Conservation (phyloP, 352 stramenopile genomes). For the Pythium vanterpoolii region DNA sequence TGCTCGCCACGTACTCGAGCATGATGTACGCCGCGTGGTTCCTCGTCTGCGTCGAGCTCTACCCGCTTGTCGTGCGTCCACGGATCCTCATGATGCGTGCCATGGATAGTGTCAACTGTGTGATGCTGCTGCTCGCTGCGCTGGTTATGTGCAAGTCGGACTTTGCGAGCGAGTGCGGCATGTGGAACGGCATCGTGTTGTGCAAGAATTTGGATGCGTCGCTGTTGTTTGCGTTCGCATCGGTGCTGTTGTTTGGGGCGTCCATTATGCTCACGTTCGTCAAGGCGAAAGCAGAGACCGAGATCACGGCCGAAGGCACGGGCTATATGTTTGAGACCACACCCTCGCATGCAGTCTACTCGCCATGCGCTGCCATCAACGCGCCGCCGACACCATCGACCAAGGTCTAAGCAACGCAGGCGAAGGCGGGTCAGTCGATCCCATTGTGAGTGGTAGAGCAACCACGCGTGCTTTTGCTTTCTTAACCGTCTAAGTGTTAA, state of each 20-base stretch:
- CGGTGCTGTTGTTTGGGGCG: constrained; percentile 25
- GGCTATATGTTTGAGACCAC: constrained; percentile 22
- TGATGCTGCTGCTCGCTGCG: constrained; percentile 24
- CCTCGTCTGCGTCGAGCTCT: constrained; percentile 23
- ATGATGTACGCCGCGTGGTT: constrained; percentile 24
- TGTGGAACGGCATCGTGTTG: constrained; percentile 23
- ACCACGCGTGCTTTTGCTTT: too few relatives aligned
- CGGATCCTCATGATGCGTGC: constrained; percentile 23
- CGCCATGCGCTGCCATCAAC: constrained; percentile 5
- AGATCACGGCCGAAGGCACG: background rate
- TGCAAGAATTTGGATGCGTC: constrained; percentile 42
- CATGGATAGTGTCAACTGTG: constrained; percentile 18
- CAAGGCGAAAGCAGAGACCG: constrained; percentile 2
- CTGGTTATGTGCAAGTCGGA: constrained; percentile 14
- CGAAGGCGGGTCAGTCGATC: too few relatives aligned
- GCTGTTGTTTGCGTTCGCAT: constrained; percentile 33
- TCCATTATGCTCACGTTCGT: constrained; percentile 38
- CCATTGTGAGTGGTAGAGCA: too few relatives aligned
- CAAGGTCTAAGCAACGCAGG: constrained; percentile 27
- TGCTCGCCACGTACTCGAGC: constrained; percentile 31
- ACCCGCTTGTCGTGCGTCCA: constrained; percentile 30
- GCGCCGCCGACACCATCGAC: constrained; percentile 17
- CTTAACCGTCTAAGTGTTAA: too few relatives aligned
- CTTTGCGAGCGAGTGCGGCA: constrained; percentile 33
- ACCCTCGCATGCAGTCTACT: constrained; percentile 15